These are phyloP conservation scores for Lactarius sanguifluus DNA, from an alignment of 768 basidiomycete species.

Conservation along the genomic window DNA sequence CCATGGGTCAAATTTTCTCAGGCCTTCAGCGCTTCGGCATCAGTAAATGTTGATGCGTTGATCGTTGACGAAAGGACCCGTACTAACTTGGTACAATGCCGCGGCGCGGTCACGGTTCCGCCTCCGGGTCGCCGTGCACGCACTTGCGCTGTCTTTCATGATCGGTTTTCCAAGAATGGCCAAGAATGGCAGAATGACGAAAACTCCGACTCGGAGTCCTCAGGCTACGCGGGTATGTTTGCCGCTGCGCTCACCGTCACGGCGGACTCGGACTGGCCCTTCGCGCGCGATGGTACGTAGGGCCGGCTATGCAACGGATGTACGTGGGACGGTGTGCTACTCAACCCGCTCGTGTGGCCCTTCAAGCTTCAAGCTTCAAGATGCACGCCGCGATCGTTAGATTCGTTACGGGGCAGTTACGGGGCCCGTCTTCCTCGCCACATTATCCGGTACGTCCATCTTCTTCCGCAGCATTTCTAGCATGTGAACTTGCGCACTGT, in stretches of 20 bases:
- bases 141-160: conserved; percentile 84
- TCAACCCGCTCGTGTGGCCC: conserved; percentile 52
- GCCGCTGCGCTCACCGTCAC: conserved; percentile 69
- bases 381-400: conserved; percentile 47
- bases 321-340: conserved; percentile 48
- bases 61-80: too few relatives aligned
- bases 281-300: conserved; percentile 56
- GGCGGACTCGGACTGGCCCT: conserved; percentile 86
- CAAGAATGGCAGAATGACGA: too few relatives aligned
- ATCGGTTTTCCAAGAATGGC: too few relatives aligned
- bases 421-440: conserved; percentile 85
- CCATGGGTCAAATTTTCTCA: not conserved
- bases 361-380: conserved; percentile 44
- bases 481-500: conserved; percentile 43
- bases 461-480: not conserved
- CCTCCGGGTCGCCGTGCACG: conserved; percentile 77
- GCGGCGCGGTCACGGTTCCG: conserved; percentile 86
- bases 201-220: too few relatives aligned
- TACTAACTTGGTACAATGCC: too few relatives aligned
- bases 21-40: not conserved
- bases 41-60: too few relatives aligned
- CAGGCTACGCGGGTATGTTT: conserved; percentile 79
- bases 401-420: conserved; percentile 60
- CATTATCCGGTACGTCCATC: conserved; percentile 71
- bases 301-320: conserved; percentile 47